Base-by-base conservation (phyloP, 345 rosid genomes). In the Trapa bicornis region DNA sequence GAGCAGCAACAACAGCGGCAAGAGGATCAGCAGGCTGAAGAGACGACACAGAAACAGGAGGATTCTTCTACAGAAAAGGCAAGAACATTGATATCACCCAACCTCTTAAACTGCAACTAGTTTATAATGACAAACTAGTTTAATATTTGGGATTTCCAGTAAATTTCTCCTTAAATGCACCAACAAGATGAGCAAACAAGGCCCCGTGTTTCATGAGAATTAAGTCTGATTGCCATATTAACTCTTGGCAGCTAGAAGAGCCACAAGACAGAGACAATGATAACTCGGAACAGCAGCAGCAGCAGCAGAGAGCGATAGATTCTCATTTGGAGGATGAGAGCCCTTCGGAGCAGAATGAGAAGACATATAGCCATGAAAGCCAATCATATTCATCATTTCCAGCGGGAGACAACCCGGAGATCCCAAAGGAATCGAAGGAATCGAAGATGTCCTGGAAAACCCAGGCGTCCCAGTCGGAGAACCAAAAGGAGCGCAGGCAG, bases 371-470 rank as follows among this genome's bases (percentile, higher is more conserved):
- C 5, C 52, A 17, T n/a, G 68, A 65, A 9, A n/a, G 5, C 8
- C 22, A 35, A 41, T 57, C 65, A 8, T 69, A 66, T 9, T 37
- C 43, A 39, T 52, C 83, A 8, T 75, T 76, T 36, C 70, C 77
- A 0, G 67, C 66, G 1, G 72, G 67, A 32, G 78, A 66, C 9
- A 73, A 75, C 22, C 68, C 88, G 0, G 93, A 82, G 58, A 94
- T 91, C 67, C 97, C 97, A 0, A 85, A 87, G 74, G 97, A 87
- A 78, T 85, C 97, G 1, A 76, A 69, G 10, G 95, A 90, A 72
- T 87, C 95, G 13, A 85, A 86, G 67, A 90, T 81, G 70, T 77
- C 86, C 4, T 90, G 95, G 97, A 70, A 77, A 54, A 86, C 95
- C 47, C 97, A 90, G 57, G 88, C 84, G 52, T 69, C 71, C 29